Base-by-base conservation (phyloP, 176 grass and related monocot species). In the Triticum monococcum region DNA sequence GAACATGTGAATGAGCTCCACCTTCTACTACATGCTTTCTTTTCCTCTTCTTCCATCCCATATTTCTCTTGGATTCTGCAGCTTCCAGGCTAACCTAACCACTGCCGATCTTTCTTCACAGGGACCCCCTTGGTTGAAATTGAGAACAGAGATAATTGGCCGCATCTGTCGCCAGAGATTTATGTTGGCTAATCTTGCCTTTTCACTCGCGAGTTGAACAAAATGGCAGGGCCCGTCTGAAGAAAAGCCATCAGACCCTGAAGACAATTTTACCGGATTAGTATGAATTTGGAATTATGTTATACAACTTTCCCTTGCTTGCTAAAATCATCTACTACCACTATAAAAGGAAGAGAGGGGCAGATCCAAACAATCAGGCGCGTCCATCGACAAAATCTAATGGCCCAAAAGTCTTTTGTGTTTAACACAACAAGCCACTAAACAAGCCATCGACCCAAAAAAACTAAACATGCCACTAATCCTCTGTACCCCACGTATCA, bases 41-140 rank as follows among this genome's bases (percentile, higher is more conserved):
- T 64, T 90, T 96, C 77, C 84, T 92, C 91, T 96, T 94, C 87
- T 81, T 96, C 94, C 92, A 98, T 68, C 38, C 77, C 25, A 90
- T 94, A 82, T 94, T 99, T 72, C 97, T 91, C 64, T 91, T 90
- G 72, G 72, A 88, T 96, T 98, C 82, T 94, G 89, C 88, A 96
- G 83, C 86, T 93, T 99, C 78, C 93, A 87, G 84, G 72, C 50
- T 86, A 86, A 87, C 77, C 89, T 91, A 64, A 88, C 69, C 50
- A 82, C 88, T 12, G 82, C 82, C 2, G 88, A 99, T 33, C 79
- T 94, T 79, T 92, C 90, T 79, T 94, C 92, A 89, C 94, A 94
- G 4, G 83, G 54, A 16, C 87, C 79, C 3, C 7, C 77, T 74
- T 92, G 85, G 75, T 81, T 90, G 88, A 65, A 99, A 60, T 32